Conservation (phyloP, 495 filamentous ascomycete genomes). For the Saxophila tyrrhenica region DNA sequence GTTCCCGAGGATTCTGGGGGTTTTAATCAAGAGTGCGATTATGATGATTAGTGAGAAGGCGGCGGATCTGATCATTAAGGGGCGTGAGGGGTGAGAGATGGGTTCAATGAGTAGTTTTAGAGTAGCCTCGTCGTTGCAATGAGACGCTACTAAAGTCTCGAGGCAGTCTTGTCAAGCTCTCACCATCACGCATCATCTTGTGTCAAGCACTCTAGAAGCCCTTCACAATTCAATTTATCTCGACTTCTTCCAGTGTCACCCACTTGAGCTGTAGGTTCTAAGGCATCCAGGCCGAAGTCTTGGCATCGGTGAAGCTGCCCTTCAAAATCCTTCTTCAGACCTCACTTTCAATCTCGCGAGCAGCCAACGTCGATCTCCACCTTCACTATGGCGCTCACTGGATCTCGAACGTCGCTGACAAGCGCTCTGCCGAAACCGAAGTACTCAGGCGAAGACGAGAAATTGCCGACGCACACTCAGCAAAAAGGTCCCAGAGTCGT, state of each 20-base stretch:
- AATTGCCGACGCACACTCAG: slow-evolving; percentile 59
- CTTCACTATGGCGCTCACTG: slow-evolving; percentile 7
- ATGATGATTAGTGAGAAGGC: slow-evolving; percentile 58
- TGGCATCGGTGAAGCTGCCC: background rate
- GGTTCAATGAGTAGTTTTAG: no score
- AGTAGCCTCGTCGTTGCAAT: no score
- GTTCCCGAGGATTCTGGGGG: slow-evolving; percentile 39
- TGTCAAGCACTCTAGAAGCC: no score
- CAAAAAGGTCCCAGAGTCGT: slow-evolving; percentile 70
- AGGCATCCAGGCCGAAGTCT: no score
- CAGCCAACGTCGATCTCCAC: background rate
- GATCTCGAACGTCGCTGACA: slow-evolving; percentile 51
- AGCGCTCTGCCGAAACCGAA: slow-evolving; percentile 81
- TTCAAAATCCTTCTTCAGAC: background rate
- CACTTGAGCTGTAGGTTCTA: no score
- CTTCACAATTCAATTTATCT: no score
- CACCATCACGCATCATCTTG: no score
- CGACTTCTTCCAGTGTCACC: no score
- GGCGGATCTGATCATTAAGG: background rate
- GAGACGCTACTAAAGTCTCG: no score
- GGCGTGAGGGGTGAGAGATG: no score
- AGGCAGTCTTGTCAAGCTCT: no score
- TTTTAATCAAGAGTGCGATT: slow-evolving; percentile 48
- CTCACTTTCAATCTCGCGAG: background rate
- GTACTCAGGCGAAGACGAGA: slow-evolving; percentile 75